phyloP scores from a whole-genome alignment of 1,284 basidiomycete genomes.

The Ustilago shanxiensis region DNA sequence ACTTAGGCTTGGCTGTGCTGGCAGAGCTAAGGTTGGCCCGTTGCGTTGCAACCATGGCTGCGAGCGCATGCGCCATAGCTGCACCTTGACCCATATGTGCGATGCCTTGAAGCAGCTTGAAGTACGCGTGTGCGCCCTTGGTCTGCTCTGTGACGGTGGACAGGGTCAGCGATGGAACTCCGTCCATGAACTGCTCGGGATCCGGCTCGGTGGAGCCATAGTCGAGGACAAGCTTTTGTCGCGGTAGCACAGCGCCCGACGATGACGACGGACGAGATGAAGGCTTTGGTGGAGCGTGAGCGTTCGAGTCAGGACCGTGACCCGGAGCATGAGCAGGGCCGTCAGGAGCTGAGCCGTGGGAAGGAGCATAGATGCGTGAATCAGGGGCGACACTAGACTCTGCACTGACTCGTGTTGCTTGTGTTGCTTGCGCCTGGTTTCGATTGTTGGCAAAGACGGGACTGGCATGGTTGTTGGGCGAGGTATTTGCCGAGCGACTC shows the following conservation, averaged over 20 bases:
- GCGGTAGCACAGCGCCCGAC: constrained; percentile 14
- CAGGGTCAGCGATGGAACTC: constrained; percentile 13
- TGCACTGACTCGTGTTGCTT: background rate
- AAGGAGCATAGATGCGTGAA: background rate
- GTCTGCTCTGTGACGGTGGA: constrained; percentile 30
- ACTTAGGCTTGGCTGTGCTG: background rate
- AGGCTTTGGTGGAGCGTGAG: constrained; percentile 12
- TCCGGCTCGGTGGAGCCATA: constrained; percentile 37
- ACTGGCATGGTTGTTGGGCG: constrained; percentile 22
- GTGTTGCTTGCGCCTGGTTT: background rate
- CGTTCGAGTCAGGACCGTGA: background rate
- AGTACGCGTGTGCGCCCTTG: constrained; percentile 37
- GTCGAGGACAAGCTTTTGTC: constrained; percentile 41
- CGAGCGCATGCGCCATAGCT: constrained; percentile 49
- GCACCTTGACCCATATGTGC: constrained; percentile 40
- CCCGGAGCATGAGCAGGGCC: background rate
- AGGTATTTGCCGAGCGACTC: constrained; percentile 25
- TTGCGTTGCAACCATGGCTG: constrained; percentile 32
- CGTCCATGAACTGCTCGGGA: constrained; percentile 27
- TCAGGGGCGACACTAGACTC: background rate
- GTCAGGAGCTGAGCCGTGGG: background rate
- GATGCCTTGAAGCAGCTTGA: constrained; percentile 31
- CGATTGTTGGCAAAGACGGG: constrained; percentile 8
- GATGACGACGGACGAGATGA: constrained; percentile 18
- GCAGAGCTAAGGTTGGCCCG: constrained; percentile 15